phyloP scores from a whole-genome alignment of 1,139 yeast genomes.

The Nakaseomyces uthaithaninus region DNA sequence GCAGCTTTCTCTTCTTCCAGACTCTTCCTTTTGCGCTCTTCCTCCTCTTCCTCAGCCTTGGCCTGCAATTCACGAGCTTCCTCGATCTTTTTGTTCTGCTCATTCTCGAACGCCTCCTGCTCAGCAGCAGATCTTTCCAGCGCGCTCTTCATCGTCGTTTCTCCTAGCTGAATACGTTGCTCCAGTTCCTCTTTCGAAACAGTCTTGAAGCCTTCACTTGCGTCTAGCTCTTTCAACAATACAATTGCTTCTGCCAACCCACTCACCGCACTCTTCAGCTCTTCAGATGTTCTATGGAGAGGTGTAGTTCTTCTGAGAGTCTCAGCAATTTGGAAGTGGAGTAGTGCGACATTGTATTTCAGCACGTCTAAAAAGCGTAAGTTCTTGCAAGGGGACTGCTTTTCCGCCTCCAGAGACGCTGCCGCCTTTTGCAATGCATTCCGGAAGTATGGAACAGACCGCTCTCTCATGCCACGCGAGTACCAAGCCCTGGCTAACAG shows the following conservation, averaged over 20 bases:
- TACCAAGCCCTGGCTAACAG: constrained; percentile 88
- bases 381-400: constrained; percentile 21
- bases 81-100: constrained; percentile 52
- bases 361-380: constrained; percentile 39
- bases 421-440: constrained; percentile 57
- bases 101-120: constrained; percentile 59
- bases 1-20: constrained; percentile 40
- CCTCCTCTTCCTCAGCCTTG: constrained; percentile 48
- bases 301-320: constrained; percentile 57
- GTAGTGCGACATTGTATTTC: constrained; percentile 72
- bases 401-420: constrained; percentile 42
- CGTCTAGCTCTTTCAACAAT: constrained; percentile 52
- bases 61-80: constrained; percentile 44
- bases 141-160: constrained; percentile 63
- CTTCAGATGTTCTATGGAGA: constrained; percentile 52
- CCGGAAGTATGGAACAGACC: constrained; percentile 49
- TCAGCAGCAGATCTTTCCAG: constrained; percentile 63
- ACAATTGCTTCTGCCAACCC: constrained; percentile 60
- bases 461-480: constrained; percentile 66
- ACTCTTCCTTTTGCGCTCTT: constrained; percentile 42
- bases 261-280: constrained; percentile 48
- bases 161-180: constrained; percentile 79
- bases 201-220: constrained; percentile 54
- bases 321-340: constrained; percentile 84
- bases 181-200: constrained; percentile 67